These are phyloP conservation scores for Cadophora sp. DNA, from an alignment of 2,329 filamentous ascomycete genomes.

Conservation along the genomic window DNA sequence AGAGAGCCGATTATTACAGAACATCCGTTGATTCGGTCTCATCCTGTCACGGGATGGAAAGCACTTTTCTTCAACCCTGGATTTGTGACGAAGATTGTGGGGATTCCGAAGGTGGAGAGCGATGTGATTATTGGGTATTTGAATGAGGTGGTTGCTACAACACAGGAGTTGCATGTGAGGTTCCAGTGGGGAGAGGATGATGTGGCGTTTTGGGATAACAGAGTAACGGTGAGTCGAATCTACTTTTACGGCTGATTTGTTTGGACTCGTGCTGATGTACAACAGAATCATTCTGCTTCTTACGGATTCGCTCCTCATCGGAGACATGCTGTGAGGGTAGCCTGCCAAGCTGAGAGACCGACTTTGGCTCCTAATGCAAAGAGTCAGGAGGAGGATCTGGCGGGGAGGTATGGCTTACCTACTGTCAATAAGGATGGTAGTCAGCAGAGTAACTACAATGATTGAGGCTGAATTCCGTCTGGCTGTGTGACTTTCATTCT, in stretches of 20 bases:
- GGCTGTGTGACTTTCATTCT: not conserved
- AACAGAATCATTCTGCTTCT: conserved; percentile 58
- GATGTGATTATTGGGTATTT: conserved; percentile 58
- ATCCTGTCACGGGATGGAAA: conserved; percentile 69
- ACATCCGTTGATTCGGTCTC: conserved; percentile 63
- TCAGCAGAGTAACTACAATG: conserved; percentile 63
- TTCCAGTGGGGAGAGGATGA: conserved; percentile 70
- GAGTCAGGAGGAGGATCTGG: conserved; percentile 61
- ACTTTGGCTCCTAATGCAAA: conserved; percentile 45
- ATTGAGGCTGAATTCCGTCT: conserved; percentile 43
- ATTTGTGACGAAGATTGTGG: conserved; percentile 64
- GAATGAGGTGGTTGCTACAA: conserved; percentile 60
- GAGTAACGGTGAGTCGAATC: conserved; percentile 48
- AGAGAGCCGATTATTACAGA: conserved; percentile 59
- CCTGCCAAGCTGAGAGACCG: conserved; percentile 44
- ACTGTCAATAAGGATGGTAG: conserved; percentile 62
- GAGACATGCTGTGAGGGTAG: conserved; percentile 54
- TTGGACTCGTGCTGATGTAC: conserved; percentile 9
- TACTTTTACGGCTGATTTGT: too few species aligned
- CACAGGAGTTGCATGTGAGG: conserved; percentile 72
- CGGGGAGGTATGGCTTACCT: conserved; percentile 53
- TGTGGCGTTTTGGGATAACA: conserved; percentile 73
- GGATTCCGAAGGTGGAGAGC: conserved; percentile 61
- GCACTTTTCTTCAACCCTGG: conserved; percentile 64
- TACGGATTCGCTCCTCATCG: conserved; percentile 64